phyloP scores from a whole-genome alignment of 805 yeast species.

The Saccharomycopsis synnaedendra region DNA sequence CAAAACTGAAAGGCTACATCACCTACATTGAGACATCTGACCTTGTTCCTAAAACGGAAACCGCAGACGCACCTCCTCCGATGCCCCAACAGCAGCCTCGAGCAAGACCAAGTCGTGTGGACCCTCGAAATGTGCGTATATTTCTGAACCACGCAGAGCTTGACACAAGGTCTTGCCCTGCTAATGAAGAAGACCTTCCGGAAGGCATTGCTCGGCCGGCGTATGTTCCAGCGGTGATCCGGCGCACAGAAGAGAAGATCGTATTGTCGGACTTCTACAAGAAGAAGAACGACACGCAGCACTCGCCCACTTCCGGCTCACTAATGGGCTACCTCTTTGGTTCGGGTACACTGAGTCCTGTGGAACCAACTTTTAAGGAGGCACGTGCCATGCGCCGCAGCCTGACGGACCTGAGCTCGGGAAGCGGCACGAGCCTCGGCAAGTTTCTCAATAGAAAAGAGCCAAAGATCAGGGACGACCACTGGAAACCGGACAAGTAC shows the following conservation, averaged over 20 bases:
- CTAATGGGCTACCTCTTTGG: not conserved
- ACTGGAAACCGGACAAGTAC: slow-evolving; percentile 13
- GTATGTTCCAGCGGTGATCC: slow-evolving; percentile 49
- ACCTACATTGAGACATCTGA: slow-evolving; percentile 5
- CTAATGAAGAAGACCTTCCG: slow-evolving; percentile 10
- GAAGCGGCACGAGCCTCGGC: not conserved
- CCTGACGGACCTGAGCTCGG: not conserved
- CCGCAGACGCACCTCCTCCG: too few relatives aligned
- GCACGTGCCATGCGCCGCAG: not conserved
- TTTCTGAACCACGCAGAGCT: too few relatives aligned
- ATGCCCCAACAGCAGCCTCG: too few relatives aligned
- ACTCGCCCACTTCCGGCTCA: not conserved
- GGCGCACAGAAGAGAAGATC: slow-evolving; percentile 18
- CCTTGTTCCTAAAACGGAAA: not conserved
- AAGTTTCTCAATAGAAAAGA: not conserved
- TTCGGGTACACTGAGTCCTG: not conserved
- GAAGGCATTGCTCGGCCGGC: slow-evolving; percentile 33
- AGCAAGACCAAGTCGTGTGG: too few relatives aligned
- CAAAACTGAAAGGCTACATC: slow-evolving; percentile 1
- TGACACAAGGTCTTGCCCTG: too few relatives aligned
- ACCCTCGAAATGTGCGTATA: too few relatives aligned
- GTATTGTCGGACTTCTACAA: slow-evolving; percentile 10
- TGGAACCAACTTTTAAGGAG: not conserved
- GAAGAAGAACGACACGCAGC: slow-evolving; percentile 9
- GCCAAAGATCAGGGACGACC: slow-evolving; percentile 1